Evolutionary conservation across 441 rosid genomes (phyloP).

Genomic region (Pelargonium fulgidum): DNA sequence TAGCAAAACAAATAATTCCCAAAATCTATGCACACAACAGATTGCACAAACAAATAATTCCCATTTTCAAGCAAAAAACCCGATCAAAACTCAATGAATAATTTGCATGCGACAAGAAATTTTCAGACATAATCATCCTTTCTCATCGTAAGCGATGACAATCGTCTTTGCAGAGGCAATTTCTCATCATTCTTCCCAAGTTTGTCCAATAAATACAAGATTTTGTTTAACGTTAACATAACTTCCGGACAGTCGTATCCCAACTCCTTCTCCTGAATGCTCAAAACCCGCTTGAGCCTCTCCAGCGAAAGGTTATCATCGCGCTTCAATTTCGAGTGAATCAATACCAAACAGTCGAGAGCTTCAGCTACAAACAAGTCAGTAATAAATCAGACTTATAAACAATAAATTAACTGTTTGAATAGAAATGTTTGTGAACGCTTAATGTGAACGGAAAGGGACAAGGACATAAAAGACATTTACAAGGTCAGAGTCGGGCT

Average conservation of each 20-base stretch:
- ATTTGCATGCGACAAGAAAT: too few species aligned
- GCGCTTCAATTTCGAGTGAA: slow-evolving; percentile 53
- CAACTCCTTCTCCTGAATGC: slow-evolving; percentile 67
- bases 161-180: slow-evolving; percentile 47
- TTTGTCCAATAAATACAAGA: slow-evolving; percentile 52
- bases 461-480: too few species aligned
- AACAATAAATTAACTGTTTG: not conserved
- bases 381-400: not conserved
- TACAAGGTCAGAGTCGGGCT: too few species aligned
- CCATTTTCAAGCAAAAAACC: too few species aligned
- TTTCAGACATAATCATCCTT: not conserved
- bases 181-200: slow-evolving; percentile 63
- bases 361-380: slow-evolving; percentile 53
- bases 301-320: slow-evolving; percentile 37
- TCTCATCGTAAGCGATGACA: slow-evolving; percentile 46
- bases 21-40: too few species aligned
- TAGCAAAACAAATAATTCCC: too few species aligned
- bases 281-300: slow-evolving; percentile 52
- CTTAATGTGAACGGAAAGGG: too few species aligned
- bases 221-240: slow-evolving; percentile 56
- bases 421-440: too few species aligned
- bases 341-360: slow-evolving; percentile 67
- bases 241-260: slow-evolving; percentile 63
- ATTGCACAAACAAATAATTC: too few species aligned
- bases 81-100: too few species aligned